Percentiles rank a stretch among this genome's conserved stretches.
phyloP scores from a whole-genome alignment of 495 filamentous ascomycete genomes.

The Hyphodiscus hymeniophilus region DNA sequence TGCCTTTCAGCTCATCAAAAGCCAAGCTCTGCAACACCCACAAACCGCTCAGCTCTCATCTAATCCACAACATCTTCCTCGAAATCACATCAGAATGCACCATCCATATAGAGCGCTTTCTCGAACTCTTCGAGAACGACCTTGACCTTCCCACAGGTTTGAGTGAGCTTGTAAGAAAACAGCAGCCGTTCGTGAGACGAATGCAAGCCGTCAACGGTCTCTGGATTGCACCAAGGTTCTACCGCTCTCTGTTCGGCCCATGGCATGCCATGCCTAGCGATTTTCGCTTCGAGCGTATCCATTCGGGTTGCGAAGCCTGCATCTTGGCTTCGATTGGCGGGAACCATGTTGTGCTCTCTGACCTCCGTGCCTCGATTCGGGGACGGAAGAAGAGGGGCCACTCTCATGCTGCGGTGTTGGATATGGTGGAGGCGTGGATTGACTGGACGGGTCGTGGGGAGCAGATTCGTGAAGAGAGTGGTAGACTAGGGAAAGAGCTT shows the following conservation, averaged over 20 bases:
- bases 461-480: background rate
- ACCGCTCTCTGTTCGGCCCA: constrained; percentile 15
- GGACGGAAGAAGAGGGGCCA: constrained; percentile 23
- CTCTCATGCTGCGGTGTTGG: constrained; percentile 23
- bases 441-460: constrained; percentile 4
- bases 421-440: constrained; percentile 36
- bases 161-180: too few relatives aligned
- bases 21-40: constrained; percentile 29
- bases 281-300: constrained; percentile 19
- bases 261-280: constrained; percentile 1
- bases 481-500: constrained; percentile 7
- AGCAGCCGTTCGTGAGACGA: constrained; percentile 25
- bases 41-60: constrained; percentile 24
- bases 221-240: constrained; percentile 27
- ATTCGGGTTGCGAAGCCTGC: constrained; percentile 36
- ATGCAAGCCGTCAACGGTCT: constrained; percentile 29
- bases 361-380: constrained; percentile 29
- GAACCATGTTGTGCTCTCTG: constrained; percentile 25
- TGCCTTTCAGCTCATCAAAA: constrained; percentile 1
- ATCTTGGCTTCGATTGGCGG: constrained; percentile 35
- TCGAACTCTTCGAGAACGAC: constrained; percentile 21
- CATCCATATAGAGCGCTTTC: constrained; percentile 21
- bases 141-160: constrained; percentile 14
- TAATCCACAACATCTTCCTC: constrained; percentile 30
- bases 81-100: constrained; percentile 29